Conservation (phyloP, 306 rosid species). For the Cucumis cinereus region DNA sequence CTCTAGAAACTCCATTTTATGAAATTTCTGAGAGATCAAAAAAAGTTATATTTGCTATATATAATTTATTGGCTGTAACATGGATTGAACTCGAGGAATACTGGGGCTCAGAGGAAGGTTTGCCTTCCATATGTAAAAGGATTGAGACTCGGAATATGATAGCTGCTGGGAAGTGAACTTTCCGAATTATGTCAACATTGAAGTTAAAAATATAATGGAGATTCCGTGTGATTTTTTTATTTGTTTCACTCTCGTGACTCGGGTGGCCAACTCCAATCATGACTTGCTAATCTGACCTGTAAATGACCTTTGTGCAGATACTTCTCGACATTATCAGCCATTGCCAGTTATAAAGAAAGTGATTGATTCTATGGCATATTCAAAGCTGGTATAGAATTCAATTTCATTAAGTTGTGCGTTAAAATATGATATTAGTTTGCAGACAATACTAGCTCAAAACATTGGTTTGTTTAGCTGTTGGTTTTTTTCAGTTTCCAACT, state of each 20-base stretch:
- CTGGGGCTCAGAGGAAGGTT: neutral
- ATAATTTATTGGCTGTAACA: neutral
- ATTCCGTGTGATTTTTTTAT: neutral
- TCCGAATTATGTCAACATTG: neutral
- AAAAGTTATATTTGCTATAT: neutral
- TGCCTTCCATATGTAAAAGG: neutral
- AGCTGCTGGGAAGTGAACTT: neutral
- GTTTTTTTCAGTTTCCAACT: neutral
- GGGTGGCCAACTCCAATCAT: neutral
- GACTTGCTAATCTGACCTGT: neutral
- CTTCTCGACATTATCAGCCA: constrained; percentile 34
- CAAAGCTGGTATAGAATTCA: constrained; percentile 23
- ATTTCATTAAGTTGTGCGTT: neutral
- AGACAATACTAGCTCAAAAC: neutral
- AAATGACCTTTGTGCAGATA: constrained; percentile 17
- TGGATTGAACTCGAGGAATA: neutral
- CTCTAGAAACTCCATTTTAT: no score
- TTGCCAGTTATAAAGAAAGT: constrained; percentile 31
- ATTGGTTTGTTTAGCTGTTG: neutral
- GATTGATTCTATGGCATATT: constrained; percentile 30
- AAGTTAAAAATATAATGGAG: neutral
- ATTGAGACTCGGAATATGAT: neutral
- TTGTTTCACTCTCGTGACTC: neutral
- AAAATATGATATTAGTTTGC: neutral
- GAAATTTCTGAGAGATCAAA: no score